These are phyloP conservation scores for Aegilops longissima DNA, from an alignment of 176 grass and related monocot genomes.

Conservation along the genomic window DNA sequence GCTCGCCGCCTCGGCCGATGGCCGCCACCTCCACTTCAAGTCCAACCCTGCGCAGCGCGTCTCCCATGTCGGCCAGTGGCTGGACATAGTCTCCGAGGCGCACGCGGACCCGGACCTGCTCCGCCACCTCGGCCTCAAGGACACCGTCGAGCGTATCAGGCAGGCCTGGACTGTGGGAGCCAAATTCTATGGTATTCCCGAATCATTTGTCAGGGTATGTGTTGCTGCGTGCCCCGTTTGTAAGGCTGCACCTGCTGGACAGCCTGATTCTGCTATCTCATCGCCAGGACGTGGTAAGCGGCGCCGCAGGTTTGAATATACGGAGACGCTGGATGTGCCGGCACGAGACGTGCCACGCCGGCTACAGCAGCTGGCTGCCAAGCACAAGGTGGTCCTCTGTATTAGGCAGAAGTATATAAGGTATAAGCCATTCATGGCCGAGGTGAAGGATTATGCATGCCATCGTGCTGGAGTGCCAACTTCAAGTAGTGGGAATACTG, in stretches of 20 bases:
- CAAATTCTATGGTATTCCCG: constrained; percentile 97
- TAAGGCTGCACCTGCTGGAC: constrained; percentile 55
- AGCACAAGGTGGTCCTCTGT: constrained; percentile 97
- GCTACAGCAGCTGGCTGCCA: constrained; percentile 88
- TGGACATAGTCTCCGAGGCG: constrained; percentile 67
- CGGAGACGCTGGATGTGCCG: constrained; percentile 83
- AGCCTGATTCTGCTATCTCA: constrained; percentile 42
- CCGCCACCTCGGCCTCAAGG: constrained; percentile 89
- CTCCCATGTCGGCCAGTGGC: constrained; percentile 89
- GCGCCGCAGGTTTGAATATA: constrained; percentile 94
- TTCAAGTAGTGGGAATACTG: constrained; percentile 35
- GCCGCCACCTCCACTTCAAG: constrained; percentile 80
- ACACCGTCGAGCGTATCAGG: constrained; percentile 94
- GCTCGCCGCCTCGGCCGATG: constrained; percentile 60
- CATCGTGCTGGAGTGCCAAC: constrained; percentile 89
- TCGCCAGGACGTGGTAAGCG: constrained; percentile 57
- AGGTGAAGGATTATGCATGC: constrained; percentile 98
- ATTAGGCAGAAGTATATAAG: constrained; percentile 99
- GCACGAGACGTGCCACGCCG: constrained; percentile 79
- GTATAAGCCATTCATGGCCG: constrained; percentile 98
- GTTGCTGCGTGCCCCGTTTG: constrained; percentile 76
- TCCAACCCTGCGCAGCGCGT: constrained; percentile 73
- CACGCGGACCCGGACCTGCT: constrained; percentile 87
- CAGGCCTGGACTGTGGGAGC: constrained; percentile 94
- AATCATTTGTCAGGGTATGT: constrained; percentile 89